Percentiles rank a stretch among this genome's conserved stretches.
Conservation (phyloP, 441 rosid species). For the Francoa sonchifolia region DNA sequence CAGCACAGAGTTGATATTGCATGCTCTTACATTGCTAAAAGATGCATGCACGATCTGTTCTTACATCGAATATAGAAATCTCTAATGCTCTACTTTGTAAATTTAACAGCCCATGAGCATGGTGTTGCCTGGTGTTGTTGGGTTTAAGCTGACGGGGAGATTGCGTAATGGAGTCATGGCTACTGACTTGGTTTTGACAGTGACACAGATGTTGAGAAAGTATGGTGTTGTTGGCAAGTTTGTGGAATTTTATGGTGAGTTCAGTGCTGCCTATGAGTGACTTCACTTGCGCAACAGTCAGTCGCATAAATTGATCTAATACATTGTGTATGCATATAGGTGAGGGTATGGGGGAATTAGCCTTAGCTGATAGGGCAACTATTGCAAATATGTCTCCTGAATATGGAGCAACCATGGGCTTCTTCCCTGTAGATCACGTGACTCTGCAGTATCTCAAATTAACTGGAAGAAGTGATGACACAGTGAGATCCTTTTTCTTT, state of each 20-base stretch:
- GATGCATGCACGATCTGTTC: neutral
- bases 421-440: conserved; percentile 63
- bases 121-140: conserved; percentile 63
- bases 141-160: conserved; percentile 44
- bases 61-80: no score
- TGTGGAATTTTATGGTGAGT: conserved; percentile 51
- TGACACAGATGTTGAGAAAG: conserved; percentile 53
- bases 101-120: conserved; percentile 56
- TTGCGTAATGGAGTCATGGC: conserved; percentile 50
- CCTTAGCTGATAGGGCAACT: conserved; percentile 57
- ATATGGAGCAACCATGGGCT: conserved; percentile 72
- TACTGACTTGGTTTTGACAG: conserved; percentile 56
- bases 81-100: conserved; percentile 16
- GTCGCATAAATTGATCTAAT: neutral
- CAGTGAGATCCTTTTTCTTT: conserved; percentile 22
- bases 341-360: conserved; percentile 44
- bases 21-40: neutral
- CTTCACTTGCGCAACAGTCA: neutral
- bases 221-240: conserved; percentile 66
- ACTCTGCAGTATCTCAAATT: conserved; percentile 51
- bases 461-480: conserved; percentile 56
- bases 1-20: no score
- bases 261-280: neutral
- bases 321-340: conserved; percentile 21
- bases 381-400: conserved; percentile 72